Evolutionary conservation across 371 early-diverging fungal species (phyloP), one percentile per base, ranked within the genome.

Genomic region (Circinella minor): DNA sequence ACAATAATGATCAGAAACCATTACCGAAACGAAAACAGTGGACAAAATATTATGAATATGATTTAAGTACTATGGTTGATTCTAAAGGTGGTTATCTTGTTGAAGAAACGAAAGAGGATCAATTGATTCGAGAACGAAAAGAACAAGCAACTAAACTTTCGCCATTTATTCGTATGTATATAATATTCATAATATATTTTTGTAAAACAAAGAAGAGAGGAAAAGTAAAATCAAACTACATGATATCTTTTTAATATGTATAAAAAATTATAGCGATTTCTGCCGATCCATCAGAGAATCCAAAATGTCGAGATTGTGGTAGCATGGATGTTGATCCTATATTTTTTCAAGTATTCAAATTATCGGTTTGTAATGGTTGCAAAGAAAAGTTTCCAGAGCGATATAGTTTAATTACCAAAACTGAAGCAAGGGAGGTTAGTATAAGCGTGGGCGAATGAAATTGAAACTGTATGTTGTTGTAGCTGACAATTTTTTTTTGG

Each of bases 371-470:
- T 76, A 71, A 83, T 36, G 73, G 72, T 18, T 97, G 98, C 73
- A 88, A 88, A 66, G 91, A 92, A 20, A 72, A 78, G 9, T 80
- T 82, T 20, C 91, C 95, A 0, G 97, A 97, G 36, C 92, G 93
- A 68, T 98, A 96, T 71, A 90, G 92, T 46, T 86, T 98, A 60
- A 82, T 97, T 61, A 98, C 97, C n/a, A 98, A 98, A 74, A 96
- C 98, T 5, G 98, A 98, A 73, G 93, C 91, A 46, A 91, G 88
- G 70, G 88, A 91, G 76, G 90, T 83, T 78, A 74, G 65, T 34
- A 43, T 34, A 15, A 17, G 15, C 15, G 51, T 13, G 14, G 51
- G 7, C 6, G n/a, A 51, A 6, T 17, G n/a, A 51, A 51, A 15
- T n/a, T 2, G 8, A 51, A 14, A 51, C 7, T 51, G 1, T 51